These are phyloP conservation scores for Neurospora crassa DNA, from an alignment of 2,329 filamentous ascomycete species.

Conservation along the genomic window DNA sequence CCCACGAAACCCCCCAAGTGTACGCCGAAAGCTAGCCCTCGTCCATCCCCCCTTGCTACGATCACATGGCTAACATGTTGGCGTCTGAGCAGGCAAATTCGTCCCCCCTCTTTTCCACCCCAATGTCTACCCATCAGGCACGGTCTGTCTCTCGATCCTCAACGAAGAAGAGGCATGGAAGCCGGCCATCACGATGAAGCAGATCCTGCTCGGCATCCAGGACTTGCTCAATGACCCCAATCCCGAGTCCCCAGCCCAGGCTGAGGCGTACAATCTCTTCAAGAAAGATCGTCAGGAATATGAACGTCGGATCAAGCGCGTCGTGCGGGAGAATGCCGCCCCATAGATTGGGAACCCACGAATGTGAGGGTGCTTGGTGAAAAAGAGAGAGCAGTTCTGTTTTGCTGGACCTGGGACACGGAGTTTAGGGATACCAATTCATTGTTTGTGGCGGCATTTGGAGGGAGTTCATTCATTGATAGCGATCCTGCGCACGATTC, in stretches of 20 bases:
- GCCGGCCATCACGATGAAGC: constrained; percentile 95
- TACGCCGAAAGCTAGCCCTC: constrained; percentile 37
- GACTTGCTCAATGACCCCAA: constrained; percentile 94
- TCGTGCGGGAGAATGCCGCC: constrained; percentile 83
- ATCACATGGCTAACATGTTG: constrained; percentile 12
- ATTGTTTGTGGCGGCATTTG: background rate
- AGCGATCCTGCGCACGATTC: constrained; percentile 3
- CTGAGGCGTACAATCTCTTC: constrained; percentile 93
- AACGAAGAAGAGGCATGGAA: constrained; percentile 99
- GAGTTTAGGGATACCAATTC: constrained; percentile 12
- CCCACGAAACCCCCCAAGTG: constrained; percentile 98
- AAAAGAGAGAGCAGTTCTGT: background rate
- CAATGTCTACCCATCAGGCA: constrained; percentile 96
- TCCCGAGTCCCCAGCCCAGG: constrained; percentile 91
- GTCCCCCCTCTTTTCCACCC: constrained; percentile 92
- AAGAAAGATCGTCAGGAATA: constrained; percentile 85
- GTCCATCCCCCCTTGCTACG: constrained; percentile 1
- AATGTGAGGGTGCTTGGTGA: background rate
- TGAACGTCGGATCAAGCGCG: constrained; percentile 74
- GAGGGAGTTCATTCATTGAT: constrained; percentile 4
- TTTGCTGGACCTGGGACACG: constrained; percentile 4
- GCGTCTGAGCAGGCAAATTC: constrained; percentile 67
- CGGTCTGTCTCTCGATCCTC: constrained; percentile 90
- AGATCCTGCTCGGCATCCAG: constrained; percentile 93
- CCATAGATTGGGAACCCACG: constrained; percentile 34